phyloP scores from a whole-genome alignment of 345 rosid genomes.

The Camelina sativa region DNA sequence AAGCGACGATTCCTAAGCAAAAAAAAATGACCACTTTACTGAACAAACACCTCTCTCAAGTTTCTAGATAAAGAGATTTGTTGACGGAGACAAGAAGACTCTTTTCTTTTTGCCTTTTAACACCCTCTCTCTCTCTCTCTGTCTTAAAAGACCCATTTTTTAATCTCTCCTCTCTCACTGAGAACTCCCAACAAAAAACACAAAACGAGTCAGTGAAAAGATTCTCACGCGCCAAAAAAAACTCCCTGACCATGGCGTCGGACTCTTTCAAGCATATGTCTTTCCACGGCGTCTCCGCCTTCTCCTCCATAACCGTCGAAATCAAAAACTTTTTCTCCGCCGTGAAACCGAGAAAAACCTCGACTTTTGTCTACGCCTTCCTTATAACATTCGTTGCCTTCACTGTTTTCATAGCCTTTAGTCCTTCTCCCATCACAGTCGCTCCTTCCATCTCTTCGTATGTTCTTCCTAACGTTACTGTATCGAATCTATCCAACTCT shows the following conservation, averaged over 20 bases:
- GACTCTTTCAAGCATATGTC: slow-evolving; percentile 59
- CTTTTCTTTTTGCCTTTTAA: not conserved
- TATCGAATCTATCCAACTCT: slow-evolving; percentile 22
- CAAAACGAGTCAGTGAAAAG: not conserved
- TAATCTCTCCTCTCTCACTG: slow-evolving; percentile 13
- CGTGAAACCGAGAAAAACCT: slow-evolving; percentile 58
- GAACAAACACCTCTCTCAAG: slow-evolving; percentile 30
- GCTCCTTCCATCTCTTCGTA: slow-evolving; percentile 60
- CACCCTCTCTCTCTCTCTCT: too few species aligned
- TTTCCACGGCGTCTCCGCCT: slow-evolving; percentile 56
- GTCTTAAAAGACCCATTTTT: not conserved
- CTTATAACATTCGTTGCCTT: slow-evolving; percentile 66
- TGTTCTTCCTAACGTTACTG: slow-evolving; percentile 49
- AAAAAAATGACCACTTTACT: slow-evolving; percentile 28
- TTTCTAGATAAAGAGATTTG: slow-evolving; percentile 5
- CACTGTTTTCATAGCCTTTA: slow-evolving; percentile 69
- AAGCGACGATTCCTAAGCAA: slow-evolving; percentile 36
- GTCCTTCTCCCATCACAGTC: slow-evolving; percentile 58
- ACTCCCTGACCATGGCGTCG: slow-evolving; percentile 51
- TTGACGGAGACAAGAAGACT: slow-evolving; percentile 3
- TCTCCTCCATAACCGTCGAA: slow-evolving; percentile 48
- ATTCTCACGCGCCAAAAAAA: slow-evolving; percentile 20
- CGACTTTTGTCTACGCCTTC: slow-evolving; percentile 67
- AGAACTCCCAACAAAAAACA: not conserved
- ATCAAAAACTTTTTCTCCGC: slow-evolving; percentile 51